A percentile compares a stretch with the other conserved stretches of the same genome.
Evolutionary conservation across 495 filamentous ascomycete species (phyloP).

Genomic region (Aspergillus avenaceus): DNA sequence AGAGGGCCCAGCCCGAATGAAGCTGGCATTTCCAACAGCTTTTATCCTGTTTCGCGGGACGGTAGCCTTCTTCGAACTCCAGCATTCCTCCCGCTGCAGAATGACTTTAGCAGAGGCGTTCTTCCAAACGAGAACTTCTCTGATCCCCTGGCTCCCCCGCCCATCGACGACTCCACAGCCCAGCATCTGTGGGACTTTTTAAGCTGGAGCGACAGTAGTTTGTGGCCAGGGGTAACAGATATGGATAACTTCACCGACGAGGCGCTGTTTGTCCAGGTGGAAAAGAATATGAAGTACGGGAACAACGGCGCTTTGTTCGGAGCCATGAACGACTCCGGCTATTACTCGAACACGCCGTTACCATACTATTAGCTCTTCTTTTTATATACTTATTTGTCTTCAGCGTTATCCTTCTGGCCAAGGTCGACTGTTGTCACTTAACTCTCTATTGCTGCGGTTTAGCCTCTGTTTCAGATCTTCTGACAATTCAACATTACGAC

Average conservation of each 20-base stretch:
- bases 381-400: background rate
- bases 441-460: too few species aligned
- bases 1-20: constrained; percentile 20
- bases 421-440: background rate
- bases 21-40: constrained; percentile 5
- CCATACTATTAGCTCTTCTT: constrained; percentile 22
- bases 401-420: background rate
- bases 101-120: constrained; percentile 16
- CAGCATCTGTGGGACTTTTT: constrained; percentile 44
- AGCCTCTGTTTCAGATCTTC: too few species aligned
- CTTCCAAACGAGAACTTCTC: constrained; percentile 20
- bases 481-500: too few species aligned
- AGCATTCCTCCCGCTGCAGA: constrained; percentile 11
- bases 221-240: constrained; percentile 34
- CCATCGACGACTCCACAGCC: constrained; percentile 30
- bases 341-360: constrained; percentile 24
- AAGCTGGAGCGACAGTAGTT: constrained; percentile 37
- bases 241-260: constrained; percentile 23
- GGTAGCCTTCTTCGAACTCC: constrained; percentile 7
- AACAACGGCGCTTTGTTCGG: constrained; percentile 23
- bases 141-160: constrained; percentile 23
- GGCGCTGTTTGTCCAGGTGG: constrained; percentile 25
- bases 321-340: constrained; percentile 20
- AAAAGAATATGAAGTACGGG: constrained; percentile 27
- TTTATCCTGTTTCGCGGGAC: constrained; percentile 21